Evolutionary conservation across 192 early-diverging fungal genomes (phyloP).

Genomic region (Entomortierella chlamydospora): DNA sequence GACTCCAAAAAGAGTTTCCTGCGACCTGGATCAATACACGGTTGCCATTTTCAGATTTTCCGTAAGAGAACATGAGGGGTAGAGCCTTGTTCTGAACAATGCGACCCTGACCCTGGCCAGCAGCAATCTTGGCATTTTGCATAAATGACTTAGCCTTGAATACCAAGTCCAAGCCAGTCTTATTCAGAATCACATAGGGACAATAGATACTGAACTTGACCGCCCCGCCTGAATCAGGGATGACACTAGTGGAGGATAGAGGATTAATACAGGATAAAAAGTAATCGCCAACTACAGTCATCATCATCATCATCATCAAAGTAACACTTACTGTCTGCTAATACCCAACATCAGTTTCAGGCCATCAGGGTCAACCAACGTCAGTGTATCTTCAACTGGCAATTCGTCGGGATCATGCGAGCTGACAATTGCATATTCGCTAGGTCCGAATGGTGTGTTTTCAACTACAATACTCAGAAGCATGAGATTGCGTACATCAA

Average conservation of each 20-base stretch:
- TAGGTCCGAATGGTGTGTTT: constrained; percentile 78
- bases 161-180: constrained; percentile 82
- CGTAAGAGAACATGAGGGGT: constrained; percentile 96
- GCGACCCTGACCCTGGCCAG: constrained; percentile 69
- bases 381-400: constrained; percentile 78
- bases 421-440: constrained; percentile 90
- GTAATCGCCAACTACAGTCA: no score
- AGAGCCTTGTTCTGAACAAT: constrained; percentile 58
- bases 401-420: constrained; percentile 83
- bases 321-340: constrained; percentile 61
- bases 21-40: constrained; percentile 79
- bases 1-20: constrained; percentile 55
- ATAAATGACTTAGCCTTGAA: constrained; percentile 88
- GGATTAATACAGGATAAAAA: neutral
- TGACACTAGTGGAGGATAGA: constrained; percentile 55
- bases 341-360: constrained; percentile 73
- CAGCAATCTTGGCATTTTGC: constrained; percentile 75
- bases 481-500: constrained; percentile 86
- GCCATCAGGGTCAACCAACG: constrained; percentile 73
- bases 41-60: constrained; percentile 85
- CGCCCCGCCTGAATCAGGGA: constrained; percentile 74
- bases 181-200: constrained; percentile 95
- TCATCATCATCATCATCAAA: neutral
- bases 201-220: constrained; percentile 91
- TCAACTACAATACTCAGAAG: constrained; percentile 80